Evolutionary conservation across 805 yeast genomes (phyloP).

Genomic region (Nakazawaea anatomiae): DNA sequence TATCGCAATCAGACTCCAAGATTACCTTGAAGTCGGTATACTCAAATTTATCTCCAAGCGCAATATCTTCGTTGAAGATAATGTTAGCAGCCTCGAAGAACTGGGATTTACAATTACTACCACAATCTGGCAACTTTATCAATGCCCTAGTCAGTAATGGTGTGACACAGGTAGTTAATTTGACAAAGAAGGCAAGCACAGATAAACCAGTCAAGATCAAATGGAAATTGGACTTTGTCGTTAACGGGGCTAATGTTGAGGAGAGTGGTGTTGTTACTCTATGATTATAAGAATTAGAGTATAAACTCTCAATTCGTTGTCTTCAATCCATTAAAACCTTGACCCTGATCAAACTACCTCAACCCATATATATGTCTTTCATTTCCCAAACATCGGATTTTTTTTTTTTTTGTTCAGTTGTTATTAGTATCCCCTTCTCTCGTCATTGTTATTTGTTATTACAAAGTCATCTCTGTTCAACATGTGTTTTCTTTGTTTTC

Average conservation of each 20-base stretch:
- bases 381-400: too few species aligned
- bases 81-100: constrained; percentile 68
- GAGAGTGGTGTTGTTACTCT: constrained; percentile 48
- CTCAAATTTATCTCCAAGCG: constrained; percentile 41
- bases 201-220: constrained; percentile 53
- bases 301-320: too few species aligned
- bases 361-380: too few species aligned
- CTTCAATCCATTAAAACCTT: too few species aligned
- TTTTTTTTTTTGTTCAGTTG: too few species aligned
- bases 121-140: constrained; percentile 55
- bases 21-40: constrained; percentile 42
- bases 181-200: constrained; percentile 26
- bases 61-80: constrained; percentile 48
- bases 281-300: not conserved
- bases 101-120: constrained; percentile 49
- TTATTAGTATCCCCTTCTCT: too few species aligned
- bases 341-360: too few species aligned
- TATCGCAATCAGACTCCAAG: constrained; percentile 28
- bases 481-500: too few species aligned
- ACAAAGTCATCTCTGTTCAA: too few species aligned
- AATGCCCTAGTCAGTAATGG: constrained; percentile 42
- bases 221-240: constrained; percentile 61
- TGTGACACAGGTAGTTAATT: constrained; percentile 44
- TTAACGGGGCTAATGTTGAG: constrained; percentile 41
- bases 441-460: too few species aligned